Conservation (phyloP, 257 asterid genomes). For the Striga asiatica region DNA sequence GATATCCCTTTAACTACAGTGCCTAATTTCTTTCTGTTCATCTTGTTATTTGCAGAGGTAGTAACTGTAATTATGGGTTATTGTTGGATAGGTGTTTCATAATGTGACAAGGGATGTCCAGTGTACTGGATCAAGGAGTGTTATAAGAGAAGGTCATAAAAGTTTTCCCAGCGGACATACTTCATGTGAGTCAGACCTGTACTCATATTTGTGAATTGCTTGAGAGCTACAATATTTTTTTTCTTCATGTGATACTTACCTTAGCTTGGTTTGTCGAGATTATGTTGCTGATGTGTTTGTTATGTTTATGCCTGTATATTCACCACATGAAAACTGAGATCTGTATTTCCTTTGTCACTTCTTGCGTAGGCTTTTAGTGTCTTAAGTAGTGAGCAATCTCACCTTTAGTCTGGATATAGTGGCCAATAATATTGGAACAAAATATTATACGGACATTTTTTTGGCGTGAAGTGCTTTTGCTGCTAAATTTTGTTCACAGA, state of each 20-base stretch:
- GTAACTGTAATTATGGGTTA: conserved; percentile 13
- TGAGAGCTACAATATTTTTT: not conserved
- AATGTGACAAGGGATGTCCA: conserved; percentile 61
- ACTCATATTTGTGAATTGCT: not conserved
- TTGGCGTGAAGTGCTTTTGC: not conserved
- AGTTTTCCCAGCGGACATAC: conserved; percentile 97
- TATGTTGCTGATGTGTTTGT: not conserved
- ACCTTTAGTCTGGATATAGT: not conserved
- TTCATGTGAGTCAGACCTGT: conserved; percentile 53
- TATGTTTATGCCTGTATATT: not conserved
- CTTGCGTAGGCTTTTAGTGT: conserved; percentile 6
- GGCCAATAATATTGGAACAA: not conserved
- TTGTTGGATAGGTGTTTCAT: conserved; percentile 49
- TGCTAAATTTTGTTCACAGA: not conserved
- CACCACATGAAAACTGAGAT: not conserved
- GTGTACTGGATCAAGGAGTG: conserved; percentile 64
- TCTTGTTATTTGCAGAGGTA: not conserved
- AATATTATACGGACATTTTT: not conserved
- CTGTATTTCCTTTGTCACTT: not conserved
- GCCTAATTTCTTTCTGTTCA: not conserved
- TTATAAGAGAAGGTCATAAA: conserved; percentile 89
- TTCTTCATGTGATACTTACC: too few relatives aligned
- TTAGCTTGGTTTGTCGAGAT: not conserved
- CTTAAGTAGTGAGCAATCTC: not conserved
- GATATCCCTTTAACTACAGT: not conserved